phyloP scores from a whole-genome alignment of 495 filamentous ascomycete species.

The Podospora anserina region DNA sequence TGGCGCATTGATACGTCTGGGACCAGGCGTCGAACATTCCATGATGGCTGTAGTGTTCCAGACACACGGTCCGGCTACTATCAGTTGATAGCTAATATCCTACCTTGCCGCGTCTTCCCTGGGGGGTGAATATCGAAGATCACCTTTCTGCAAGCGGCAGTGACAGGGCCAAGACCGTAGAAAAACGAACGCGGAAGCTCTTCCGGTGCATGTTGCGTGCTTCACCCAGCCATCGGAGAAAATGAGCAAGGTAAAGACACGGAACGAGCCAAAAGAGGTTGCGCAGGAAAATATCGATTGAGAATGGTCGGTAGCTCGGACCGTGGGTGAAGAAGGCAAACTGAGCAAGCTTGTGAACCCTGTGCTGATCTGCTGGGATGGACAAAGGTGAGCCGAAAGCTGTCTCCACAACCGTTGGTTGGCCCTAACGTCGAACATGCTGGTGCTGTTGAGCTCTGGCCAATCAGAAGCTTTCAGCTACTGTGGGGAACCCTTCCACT shows the following conservation, averaged over 20 bases:
- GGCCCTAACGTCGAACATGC: conserved; percentile 6
- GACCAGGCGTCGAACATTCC: background rate
- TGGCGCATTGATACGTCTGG: conserved; percentile 2
- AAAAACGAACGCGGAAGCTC: background rate
- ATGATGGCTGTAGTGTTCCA: background rate
- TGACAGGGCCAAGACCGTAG: background rate
- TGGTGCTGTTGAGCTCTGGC: background rate
- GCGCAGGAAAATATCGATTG: background rate
- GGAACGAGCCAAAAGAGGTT: conserved; percentile 4
- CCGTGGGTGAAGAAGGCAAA: conserved; percentile 3
- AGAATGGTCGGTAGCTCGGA: conserved; percentile 9
- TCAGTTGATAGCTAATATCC: background rate
- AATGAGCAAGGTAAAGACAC: background rate
- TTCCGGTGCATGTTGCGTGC: background rate
- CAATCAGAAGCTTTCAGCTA: conserved; percentile 2
- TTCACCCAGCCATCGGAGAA: background rate
- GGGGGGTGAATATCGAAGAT: background rate
- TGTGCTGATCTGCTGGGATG: background rate
- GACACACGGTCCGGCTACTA: conserved; percentile 5
- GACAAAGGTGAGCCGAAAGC: background rate
- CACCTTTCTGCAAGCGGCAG: background rate
- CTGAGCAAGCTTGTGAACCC: background rate
- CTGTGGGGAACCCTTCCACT: conserved; percentile 15
- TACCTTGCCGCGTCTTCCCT: background rate
- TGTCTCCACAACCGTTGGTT: background rate